Evolutionary conservation across 208 protist genomes (phyloP).

Genomic region (Acanthamoeba royreba): DNA sequence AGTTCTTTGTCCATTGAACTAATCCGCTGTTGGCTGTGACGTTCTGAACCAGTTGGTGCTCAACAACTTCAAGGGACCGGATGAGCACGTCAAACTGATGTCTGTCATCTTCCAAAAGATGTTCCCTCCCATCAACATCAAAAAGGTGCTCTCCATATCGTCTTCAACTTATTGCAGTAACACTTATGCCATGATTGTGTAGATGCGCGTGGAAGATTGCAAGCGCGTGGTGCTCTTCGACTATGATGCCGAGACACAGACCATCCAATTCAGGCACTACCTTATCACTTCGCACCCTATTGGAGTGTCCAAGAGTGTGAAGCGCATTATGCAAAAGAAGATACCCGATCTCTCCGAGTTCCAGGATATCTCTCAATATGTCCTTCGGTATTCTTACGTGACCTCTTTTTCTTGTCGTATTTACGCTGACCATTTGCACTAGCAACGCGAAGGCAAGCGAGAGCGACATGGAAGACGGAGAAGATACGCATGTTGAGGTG

Average conservation of each 20-base stretch:
- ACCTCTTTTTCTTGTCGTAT: neutral
- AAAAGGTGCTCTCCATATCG: slow-evolving; percentile 54
- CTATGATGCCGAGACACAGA: slow-evolving; percentile 65
- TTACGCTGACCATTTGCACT: neutral
- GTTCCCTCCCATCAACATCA: slow-evolving; percentile 80
- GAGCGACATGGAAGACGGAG: slow-evolving; percentile 72
- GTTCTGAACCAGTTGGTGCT: slow-evolving; percentile 63
- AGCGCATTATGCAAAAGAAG: slow-evolving; percentile 60
- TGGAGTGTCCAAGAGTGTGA: slow-evolving; percentile 45
- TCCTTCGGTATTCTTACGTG: slow-evolving; percentile 45
- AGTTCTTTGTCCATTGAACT: neutral
- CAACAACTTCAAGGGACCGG: slow-evolving; percentile 56
- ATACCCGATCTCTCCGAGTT: slow-evolving; percentile 67
- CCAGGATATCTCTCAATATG: slow-evolving; percentile 74
- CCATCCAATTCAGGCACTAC: slow-evolving; percentile 79
- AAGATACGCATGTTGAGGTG: slow-evolving; percentile 50
- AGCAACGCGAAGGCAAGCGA: slow-evolving; percentile 51
- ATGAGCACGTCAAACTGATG: slow-evolving; percentile 67
- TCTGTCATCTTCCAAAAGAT: slow-evolving; percentile 78
- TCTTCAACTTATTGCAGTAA: neutral
- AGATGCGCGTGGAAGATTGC: slow-evolving; percentile 71
- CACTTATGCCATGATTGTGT: neutral
- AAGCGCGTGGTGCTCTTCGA: slow-evolving; percentile 78
- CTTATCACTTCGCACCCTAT: slow-evolving; percentile 45
- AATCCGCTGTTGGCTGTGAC: neutral